These are phyloP conservation scores for Komagataella populi DNA, from an alignment of 805 yeast species.

Conservation along the genomic window DNA sequence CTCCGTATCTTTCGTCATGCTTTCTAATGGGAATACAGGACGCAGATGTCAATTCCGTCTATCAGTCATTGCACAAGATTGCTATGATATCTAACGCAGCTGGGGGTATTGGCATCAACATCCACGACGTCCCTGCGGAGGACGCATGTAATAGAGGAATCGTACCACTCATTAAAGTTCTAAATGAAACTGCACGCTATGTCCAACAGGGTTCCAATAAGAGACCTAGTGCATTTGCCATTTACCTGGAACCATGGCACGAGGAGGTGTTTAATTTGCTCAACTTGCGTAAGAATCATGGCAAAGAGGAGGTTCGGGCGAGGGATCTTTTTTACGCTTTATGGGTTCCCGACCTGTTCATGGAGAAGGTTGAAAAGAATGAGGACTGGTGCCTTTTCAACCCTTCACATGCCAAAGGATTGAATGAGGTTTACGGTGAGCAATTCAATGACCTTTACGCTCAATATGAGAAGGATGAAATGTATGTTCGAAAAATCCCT, in stretches of 20 bases:
- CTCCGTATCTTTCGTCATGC: conserved; percentile 82
- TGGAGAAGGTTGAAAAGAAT: conserved; percentile 74
- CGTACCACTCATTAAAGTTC: conserved; percentile 93
- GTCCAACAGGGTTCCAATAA: conserved; percentile 98
- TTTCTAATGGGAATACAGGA: conserved; percentile 84
- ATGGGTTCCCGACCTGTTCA: conserved; percentile 92
- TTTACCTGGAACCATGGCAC: conserved; percentile 96
- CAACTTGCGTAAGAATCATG: conserved; percentile 84
- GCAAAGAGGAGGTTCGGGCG: conserved; percentile 88
- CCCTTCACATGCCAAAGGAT: conserved; percentile 80
- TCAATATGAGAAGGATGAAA: conserved; percentile 58
- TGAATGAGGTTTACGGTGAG: conserved; percentile 72
- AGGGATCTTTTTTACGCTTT: conserved; percentile 87
- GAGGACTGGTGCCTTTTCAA: conserved; percentile 84
- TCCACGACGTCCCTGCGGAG: conserved; percentile 73
- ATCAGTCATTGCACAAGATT: conserved; percentile 74
- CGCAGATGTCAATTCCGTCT: conserved; percentile 93
- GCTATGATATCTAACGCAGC: conserved; percentile 90
- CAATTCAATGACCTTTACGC: conserved; percentile 65
- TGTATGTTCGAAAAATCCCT: conserved; percentile 48
- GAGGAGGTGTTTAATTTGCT: conserved; percentile 78
- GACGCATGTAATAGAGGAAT: conserved; percentile 89
- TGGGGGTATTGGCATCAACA: conserved; percentile 90
- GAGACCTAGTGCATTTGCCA: conserved; percentile 94
- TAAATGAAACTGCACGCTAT: conserved; percentile 90